These are phyloP conservation scores for Candida tammaniensis DNA, from an alignment of 805 yeast genomes.

Conservation along the genomic window DNA sequence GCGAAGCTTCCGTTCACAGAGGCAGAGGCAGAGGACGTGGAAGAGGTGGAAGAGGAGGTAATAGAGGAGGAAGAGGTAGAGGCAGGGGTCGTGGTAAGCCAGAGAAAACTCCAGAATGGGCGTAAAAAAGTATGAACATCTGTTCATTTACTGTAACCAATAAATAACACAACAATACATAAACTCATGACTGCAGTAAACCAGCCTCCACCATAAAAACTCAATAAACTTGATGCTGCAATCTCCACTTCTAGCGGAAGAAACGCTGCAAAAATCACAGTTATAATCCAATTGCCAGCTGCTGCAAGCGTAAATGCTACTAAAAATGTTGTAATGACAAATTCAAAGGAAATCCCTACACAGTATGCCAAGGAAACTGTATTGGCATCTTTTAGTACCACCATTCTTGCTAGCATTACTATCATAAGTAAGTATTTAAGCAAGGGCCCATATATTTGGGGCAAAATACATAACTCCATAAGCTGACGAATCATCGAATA, in stretches of 20 bases:
- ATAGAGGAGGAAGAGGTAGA: conserved; percentile 19
- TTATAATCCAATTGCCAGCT: no score
- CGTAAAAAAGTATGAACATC: no score
- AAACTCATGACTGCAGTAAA: no score
- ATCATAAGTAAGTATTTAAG: conserved; percentile 51
- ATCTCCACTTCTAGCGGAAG: no score
- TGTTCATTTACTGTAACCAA: no score
- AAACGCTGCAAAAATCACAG: no score
- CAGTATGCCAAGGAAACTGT: conserved; percentile 61
- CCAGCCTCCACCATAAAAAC: no score
- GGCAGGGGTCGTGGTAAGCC: conserved; percentile 18
- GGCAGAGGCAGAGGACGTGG: conserved; percentile 45
- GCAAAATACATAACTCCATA: conserved; percentile 54
- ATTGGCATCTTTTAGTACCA: conserved; percentile 49
- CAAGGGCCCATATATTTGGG: conserved; percentile 51
- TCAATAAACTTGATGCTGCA: no score
- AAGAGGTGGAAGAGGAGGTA: conserved; percentile 19
- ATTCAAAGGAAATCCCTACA: conserved; percentile 55
- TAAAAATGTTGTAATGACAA: conserved; percentile 53
- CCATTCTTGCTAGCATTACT: conserved; percentile 49
- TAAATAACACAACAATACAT: no score
- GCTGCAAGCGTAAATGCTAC: conserved; percentile 31
- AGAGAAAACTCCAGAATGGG: conserved; percentile 31
- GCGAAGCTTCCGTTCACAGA: conserved; percentile 57
- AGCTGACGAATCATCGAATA: conserved; percentile 52